Base-by-base conservation (phyloP, 208 protist genomes). In the Trypanosoma caninum region DNA sequence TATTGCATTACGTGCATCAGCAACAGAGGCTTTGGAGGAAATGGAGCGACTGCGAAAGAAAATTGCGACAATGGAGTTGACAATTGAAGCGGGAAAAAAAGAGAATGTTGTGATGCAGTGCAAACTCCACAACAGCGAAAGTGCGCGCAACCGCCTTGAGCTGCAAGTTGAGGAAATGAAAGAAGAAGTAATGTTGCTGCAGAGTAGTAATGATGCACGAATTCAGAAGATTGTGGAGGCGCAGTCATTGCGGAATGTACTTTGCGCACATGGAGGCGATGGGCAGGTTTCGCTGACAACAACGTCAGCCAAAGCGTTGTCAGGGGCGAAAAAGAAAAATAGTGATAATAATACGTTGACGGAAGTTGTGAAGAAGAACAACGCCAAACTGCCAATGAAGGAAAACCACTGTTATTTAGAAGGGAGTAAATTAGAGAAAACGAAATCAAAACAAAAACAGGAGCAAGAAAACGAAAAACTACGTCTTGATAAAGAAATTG, bases 171-270 rank as follows among this genome's bases (percentile, higher is more conserved):
- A 70, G 14, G 54, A 68, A 8, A 20, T 75, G 14, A 62, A 72
- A 45, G 74, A 74, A 1, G 44, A 62, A 13, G 30, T 58, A 2
- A 68, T 35, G 10, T 67, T 78, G 22, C 23, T 78, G 50, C 73
- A 79, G 52, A 20, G 57, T 16, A 65, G 53, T 41, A 76, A 72
- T 28, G 62, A 80, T n/a, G 30, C 70, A 4, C 71, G 86, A 23
- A 74, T 89, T 18, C 53, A 52, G 10, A 80, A 77, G 25, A 50
- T 89, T 9, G 82, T 74, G 13, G 48, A 72, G 10, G 30, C 63
- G 46, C 69, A 81, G 57, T 67, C 67, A 20, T 40, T 66, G 44
- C 40, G 41, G 22, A 51, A 73, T 22, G 48, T 20, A 16, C 64
- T 77, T 46, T 47, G 72, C 46, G 51, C 42, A 18, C 66, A 65